Percentiles rank a stretch among this genome's conserved stretches.
phyloP scores from a whole-genome alignment of 1,284 basidiomycete species.

The Hymenochaete sp. region DNA sequence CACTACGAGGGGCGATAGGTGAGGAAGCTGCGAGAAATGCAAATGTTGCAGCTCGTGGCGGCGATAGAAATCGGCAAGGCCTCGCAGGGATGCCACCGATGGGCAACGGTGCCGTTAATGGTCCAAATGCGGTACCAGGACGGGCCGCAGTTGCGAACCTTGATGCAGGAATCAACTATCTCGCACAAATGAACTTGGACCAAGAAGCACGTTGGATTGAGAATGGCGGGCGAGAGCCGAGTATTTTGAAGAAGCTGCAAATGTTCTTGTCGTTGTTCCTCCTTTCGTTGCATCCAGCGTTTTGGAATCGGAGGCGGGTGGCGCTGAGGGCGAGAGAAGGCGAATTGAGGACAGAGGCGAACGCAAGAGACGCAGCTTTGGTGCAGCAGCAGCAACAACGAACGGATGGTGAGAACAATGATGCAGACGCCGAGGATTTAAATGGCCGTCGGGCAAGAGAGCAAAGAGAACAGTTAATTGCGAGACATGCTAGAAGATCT shows the following conservation, averaged over 20 bases:
- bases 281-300: slow-evolving; percentile 60
- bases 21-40: not conserved
- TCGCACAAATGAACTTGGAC: slow-evolving; percentile 51
- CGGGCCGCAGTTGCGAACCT: slow-evolving; percentile 19
- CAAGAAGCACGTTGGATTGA: slow-evolving; percentile 46
- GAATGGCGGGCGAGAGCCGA: slow-evolving; percentile 31
- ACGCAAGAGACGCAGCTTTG: slow-evolving; percentile 33
- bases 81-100: not conserved
- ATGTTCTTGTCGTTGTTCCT: slow-evolving; percentile 52
- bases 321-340: slow-evolving; percentile 58
- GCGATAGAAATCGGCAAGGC: slow-evolving; percentile 1
- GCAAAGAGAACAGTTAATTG: slow-evolving; percentile 35
- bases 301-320: slow-evolving; percentile 61
- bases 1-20: slow-evolving; percentile 45
- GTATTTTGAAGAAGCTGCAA: slow-evolving; percentile 38
- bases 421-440: slow-evolving; percentile 23
- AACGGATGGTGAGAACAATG: slow-evolving; percentile 24
- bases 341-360: slow-evolving; percentile 56
- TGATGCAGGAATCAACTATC: slow-evolving; percentile 37
- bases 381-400: slow-evolving; percentile 23
- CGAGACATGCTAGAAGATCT: slow-evolving; percentile 43
- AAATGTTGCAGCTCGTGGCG: slow-evolving; percentile 4
- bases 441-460: slow-evolving; percentile 23
- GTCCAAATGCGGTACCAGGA: slow-evolving; percentile 6
- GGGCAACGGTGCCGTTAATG: not conserved